These are phyloP conservation scores for Xylariaceae sp. DNA, from an alignment of 2,329 filamentous ascomycete genomes.

Conservation along the genomic window DNA sequence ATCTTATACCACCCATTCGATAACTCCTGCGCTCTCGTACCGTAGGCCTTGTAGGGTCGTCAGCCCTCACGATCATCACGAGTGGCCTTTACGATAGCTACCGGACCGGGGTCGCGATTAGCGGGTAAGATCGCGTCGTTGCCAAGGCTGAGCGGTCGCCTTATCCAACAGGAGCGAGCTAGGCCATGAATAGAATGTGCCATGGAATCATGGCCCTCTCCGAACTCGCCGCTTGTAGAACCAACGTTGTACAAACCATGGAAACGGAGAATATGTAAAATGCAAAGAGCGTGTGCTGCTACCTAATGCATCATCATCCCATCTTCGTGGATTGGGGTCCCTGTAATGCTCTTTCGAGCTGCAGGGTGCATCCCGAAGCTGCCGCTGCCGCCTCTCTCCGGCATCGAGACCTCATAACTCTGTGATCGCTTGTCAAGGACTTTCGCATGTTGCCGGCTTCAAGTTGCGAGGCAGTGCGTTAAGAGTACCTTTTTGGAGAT, in stretches of 20 bases:
- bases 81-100: not conserved
- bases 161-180: slow-evolving; percentile 32
- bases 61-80: not conserved
- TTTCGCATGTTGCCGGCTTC: not conserved
- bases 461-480: no score
- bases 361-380: not conserved
- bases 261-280: slow-evolving; percentile 9
- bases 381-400: slow-evolving; percentile 4
- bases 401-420: not conserved
- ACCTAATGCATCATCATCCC: not conserved
- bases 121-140: slow-evolving; percentile 28
- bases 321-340: not conserved
- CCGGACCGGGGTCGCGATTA: slow-evolving; percentile 13
- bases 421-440: not conserved
- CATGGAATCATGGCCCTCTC: slow-evolving; percentile 29
- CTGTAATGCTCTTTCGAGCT: slow-evolving; percentile 11
- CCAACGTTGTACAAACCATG: slow-evolving; percentile 2
- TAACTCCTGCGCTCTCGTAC: no score
- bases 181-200: slow-evolving; percentile 44
- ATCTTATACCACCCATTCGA: no score
- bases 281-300: not conserved
- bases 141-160: slow-evolving; percentile 35
- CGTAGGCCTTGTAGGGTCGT: not conserved
- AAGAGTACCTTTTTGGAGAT: not conserved
- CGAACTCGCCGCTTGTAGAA: slow-evolving; percentile 17